Conservation (phyloP, 1,284 basidiomycete species). For the Sphagnurus paluster region DNA sequence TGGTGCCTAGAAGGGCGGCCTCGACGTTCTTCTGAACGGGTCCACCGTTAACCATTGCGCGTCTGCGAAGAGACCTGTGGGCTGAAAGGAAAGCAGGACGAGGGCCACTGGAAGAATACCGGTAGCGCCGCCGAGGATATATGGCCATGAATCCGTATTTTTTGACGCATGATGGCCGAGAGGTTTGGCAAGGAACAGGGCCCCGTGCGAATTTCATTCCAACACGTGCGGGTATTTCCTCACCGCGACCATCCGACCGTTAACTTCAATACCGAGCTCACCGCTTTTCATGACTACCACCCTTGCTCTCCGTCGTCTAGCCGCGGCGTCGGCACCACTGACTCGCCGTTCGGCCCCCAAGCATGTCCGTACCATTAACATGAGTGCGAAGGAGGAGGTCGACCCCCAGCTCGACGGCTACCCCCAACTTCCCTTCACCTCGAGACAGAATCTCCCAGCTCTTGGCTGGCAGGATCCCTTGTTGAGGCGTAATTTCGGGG, state of each 20-base stretch:
- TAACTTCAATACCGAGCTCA: not conserved
- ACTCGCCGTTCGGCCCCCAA: not conserved
- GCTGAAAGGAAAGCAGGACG: slow-evolving; percentile 9
- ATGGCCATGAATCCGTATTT: slow-evolving; percentile 20
- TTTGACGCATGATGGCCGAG: slow-evolving; percentile 24
- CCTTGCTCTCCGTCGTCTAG: slow-evolving; percentile 33
- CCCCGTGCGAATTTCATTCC: slow-evolving; percentile 16
- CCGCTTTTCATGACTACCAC: slow-evolving; percentile 21
- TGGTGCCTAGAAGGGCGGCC: slow-evolving; percentile 41
- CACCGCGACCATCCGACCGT: slow-evolving; percentile 20
- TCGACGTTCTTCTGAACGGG: slow-evolving; percentile 46
- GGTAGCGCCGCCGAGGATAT: slow-evolving; percentile 10
- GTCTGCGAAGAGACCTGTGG: slow-evolving; percentile 17
- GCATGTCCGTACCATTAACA: slow-evolving; percentile 8
- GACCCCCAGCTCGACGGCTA: slow-evolving; percentile 77
- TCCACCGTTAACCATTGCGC: slow-evolving; percentile 26
- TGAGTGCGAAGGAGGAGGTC: slow-evolving; percentile 37
- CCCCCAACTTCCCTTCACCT: slow-evolving; percentile 73
- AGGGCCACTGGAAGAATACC: slow-evolving; percentile 6
- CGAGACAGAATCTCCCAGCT: slow-evolving; percentile 66
- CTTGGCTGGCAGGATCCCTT: slow-evolving; percentile 83
- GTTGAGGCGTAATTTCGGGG: slow-evolving; percentile 84
- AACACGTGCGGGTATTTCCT: slow-evolving; percentile 14
- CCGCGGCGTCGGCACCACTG: slow-evolving; percentile 21
- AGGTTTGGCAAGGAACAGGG: slow-evolving; percentile 16